Percentiles rank a stretch among this genome's conserved stretches.
phyloP scores from a whole-genome alignment of 2,329 filamentous ascomycete species.

The Trichoderma sp. region DNA sequence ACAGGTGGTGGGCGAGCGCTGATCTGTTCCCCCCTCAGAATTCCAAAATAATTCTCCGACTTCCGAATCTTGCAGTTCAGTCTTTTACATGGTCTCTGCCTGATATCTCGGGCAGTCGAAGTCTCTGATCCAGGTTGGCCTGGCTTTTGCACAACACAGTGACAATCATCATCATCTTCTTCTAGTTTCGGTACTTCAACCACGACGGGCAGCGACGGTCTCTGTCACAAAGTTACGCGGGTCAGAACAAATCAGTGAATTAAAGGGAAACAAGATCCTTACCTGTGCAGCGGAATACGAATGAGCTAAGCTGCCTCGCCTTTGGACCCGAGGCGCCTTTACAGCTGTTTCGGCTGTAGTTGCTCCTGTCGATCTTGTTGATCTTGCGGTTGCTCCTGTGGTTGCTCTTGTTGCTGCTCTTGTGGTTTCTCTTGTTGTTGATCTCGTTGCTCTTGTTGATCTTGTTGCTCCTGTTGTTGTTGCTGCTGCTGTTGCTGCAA shows the following conservation, averaged over 20 bases:
- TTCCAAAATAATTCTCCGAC: constrained; percentile 4
- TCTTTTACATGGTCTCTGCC: background rate
- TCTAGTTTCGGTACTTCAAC: background rate
- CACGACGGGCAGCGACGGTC: background rate
- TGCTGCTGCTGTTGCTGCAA: background rate
- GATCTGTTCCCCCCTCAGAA: background rate
- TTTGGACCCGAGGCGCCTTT: background rate
- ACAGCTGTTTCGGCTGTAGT: background rate
- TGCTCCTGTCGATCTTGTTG: no score
- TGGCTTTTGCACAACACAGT: background rate
- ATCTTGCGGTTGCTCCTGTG: background rate
- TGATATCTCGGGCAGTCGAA: background rate
- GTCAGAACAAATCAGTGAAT: background rate
- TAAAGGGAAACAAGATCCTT: background rate
- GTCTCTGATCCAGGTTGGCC: background rate
- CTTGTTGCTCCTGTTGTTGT: no score
- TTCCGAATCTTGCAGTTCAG: background rate
- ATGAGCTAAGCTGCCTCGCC: background rate
- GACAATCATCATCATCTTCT: background rate
- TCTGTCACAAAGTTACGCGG: background rate
- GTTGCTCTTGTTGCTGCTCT: background rate
- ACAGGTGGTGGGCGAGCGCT: background rate
- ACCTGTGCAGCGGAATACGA: background rate
- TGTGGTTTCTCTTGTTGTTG: background rate
- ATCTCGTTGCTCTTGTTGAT: background rate